Conservation (phyloP, 768 basidiomycete genomes). For the Aureoboletus auriporus region DNA sequence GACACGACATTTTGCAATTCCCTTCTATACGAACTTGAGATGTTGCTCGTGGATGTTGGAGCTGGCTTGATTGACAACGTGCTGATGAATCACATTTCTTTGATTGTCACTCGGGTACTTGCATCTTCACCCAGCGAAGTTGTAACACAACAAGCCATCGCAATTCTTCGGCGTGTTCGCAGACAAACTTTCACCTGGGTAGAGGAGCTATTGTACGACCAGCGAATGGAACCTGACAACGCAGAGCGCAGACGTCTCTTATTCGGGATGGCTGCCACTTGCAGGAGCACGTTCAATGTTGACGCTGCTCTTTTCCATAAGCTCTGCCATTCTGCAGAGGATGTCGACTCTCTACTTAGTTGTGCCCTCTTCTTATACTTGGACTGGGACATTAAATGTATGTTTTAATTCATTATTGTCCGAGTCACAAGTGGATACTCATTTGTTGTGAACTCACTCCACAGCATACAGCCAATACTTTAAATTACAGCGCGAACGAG, state of each 20-base stretch:
- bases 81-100: background rate
- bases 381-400: no score
- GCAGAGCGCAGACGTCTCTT: constrained; percentile 12
- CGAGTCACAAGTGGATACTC: background rate
- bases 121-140: background rate
- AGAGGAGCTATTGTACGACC: constrained; percentile 19
- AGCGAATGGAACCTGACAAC: constrained; percentile 1
- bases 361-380: constrained; percentile 26
- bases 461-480: no score
- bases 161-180: no score
- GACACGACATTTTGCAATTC: background rate
- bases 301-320: background rate
- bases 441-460: background rate
- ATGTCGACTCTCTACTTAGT: background rate
- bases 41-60: background rate
- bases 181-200: no score
- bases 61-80: background rate
- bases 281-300: constrained; percentile 26
- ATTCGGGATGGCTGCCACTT: constrained; percentile 33
- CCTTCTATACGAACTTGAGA: background rate
- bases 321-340: background rate
- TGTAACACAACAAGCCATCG: no score
- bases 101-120: background rate
- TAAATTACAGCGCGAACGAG: no score
- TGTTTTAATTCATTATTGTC: no score